phyloP scores from a whole-genome alignment of 1,284 basidiomycete genomes.

The Malassezia japonica region DNA sequence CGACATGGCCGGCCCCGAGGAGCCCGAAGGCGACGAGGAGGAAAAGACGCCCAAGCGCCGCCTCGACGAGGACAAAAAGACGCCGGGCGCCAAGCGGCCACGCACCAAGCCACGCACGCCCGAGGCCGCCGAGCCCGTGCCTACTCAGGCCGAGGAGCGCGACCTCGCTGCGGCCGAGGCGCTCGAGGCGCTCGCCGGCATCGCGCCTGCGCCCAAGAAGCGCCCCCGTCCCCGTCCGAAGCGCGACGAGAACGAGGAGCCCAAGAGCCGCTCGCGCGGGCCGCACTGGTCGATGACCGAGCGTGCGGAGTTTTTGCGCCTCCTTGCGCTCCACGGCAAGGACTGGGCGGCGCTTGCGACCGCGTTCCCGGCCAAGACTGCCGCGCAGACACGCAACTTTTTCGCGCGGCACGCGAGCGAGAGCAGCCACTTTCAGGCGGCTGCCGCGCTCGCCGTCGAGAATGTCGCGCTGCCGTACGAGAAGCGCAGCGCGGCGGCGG shows the following conservation, averaged over 20 bases:
- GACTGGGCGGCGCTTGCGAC: slow-evolving; percentile 67
- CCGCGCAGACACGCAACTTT: slow-evolving; percentile 65
- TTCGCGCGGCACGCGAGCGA: slow-evolving; percentile 50
- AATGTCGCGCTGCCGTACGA: slow-evolving; percentile 25
- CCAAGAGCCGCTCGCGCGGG: slow-evolving; percentile 14
- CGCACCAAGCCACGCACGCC: slow-evolving; percentile 1
- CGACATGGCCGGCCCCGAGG: slow-evolving; percentile 44
- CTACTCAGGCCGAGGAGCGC: slow-evolving; percentile 26
- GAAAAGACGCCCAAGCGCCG: not conserved
- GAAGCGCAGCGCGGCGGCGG: slow-evolving; percentile 12
- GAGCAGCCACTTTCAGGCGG: slow-evolving; percentile 36
- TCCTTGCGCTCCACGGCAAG: slow-evolving; percentile 62
- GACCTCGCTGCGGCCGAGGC: slow-evolving; percentile 49
- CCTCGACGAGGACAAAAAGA: not conserved
- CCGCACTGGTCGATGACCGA: slow-evolving; percentile 56
- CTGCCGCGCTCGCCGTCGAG: slow-evolving; percentile 24
- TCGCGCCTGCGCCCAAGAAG: slow-evolving; percentile 11
- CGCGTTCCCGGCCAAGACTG: slow-evolving; percentile 67
- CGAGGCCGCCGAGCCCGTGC: not conserved
- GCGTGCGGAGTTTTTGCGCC: slow-evolving; percentile 56
- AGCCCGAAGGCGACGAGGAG: slow-evolving; percentile 39
- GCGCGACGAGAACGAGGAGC: slow-evolving; percentile 2
- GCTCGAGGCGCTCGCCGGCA: slow-evolving; percentile 46
- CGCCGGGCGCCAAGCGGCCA: slow-evolving; percentile 1
- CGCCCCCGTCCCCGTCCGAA: not conserved